phyloP scores from a whole-genome alignment of 2,329 filamentous ascomycete genomes.

The Teratosphaeria nubilosa region DNA sequence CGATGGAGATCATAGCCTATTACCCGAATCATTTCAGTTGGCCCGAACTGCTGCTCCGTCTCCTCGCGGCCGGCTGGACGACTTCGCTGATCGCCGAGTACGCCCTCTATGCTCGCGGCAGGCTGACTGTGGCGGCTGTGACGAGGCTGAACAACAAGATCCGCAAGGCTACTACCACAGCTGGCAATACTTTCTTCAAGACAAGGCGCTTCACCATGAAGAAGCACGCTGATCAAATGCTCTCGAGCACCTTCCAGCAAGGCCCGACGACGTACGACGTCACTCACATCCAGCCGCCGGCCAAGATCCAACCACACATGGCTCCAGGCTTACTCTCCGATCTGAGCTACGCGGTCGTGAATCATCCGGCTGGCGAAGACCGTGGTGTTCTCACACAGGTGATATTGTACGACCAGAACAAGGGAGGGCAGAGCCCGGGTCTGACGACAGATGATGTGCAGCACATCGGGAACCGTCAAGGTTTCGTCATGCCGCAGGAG shows the following conservation, averaged over 20 bases:
- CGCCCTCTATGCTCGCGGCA: background rate
- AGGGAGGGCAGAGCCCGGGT: too few relatives aligned
- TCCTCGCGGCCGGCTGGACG: background rate
- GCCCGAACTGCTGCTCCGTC: constrained; percentile 6
- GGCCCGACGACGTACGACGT: background rate
- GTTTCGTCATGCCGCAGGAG: background rate
- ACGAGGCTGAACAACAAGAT: background rate
- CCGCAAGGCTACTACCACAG: background rate
- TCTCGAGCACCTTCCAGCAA: background rate
- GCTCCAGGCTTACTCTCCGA: background rate
- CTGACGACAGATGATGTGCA: background rate
- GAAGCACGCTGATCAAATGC: background rate
- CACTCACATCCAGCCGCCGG: background rate
- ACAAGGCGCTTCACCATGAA: background rate
- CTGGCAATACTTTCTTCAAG: background rate
- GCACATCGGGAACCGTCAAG: background rate
- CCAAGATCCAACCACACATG: background rate
- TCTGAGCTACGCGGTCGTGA: background rate
- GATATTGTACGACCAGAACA: background rate
- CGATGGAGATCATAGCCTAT: constrained; percentile 7
- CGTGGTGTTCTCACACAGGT: background rate
- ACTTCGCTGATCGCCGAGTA: background rate
- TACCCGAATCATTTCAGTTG: constrained; percentile 6
- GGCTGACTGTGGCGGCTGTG: background rate
- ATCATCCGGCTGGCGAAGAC: background rate